Conservation (phyloP, 768 basidiomycete genomes). For the Gelatoporia subvermispora region DNA sequence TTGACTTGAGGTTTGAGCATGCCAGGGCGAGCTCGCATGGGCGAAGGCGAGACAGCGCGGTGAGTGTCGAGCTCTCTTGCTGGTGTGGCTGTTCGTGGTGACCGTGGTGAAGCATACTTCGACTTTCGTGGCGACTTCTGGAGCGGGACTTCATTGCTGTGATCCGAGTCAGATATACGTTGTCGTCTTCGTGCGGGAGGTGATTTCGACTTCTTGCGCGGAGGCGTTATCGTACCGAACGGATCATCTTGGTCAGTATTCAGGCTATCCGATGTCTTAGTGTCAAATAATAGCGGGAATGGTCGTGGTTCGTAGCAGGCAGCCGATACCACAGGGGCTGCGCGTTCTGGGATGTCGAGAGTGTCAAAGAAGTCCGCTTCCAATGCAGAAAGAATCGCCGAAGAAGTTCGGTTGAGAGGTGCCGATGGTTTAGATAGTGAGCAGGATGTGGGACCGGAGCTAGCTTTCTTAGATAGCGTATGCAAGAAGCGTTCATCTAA, state of each 20-base stretch:
- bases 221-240: too few species aligned
- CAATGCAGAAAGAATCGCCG: not conserved
- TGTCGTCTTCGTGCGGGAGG: not conserved
- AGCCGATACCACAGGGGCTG: not conserved
- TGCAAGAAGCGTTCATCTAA: too few species aligned
- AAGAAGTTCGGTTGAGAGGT: not conserved
- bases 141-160: constrained; percentile 1
- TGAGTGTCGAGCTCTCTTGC: constrained; percentile 6
- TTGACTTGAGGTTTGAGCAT: not conserved
- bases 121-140: constrained; percentile 30
- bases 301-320: constrained; percentile 4
- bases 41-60: constrained; percentile 20
- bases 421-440: too few species aligned
- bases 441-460: too few species aligned
- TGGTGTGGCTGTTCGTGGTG: not conserved
- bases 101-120: constrained; percentile 20
- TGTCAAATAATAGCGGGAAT: constrained; percentile 12
- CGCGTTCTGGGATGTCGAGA: not conserved
- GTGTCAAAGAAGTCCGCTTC: not conserved
- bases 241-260: too few species aligned
- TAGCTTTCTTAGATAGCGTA: too few species aligned
- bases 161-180: constrained; percentile 4
- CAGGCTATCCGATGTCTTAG: not conserved
- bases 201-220: not conserved
- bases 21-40: constrained; percentile 8